phyloP scores from a whole-genome alignment of 345 rosid species.

The Noccaea bulbosa region DNA sequence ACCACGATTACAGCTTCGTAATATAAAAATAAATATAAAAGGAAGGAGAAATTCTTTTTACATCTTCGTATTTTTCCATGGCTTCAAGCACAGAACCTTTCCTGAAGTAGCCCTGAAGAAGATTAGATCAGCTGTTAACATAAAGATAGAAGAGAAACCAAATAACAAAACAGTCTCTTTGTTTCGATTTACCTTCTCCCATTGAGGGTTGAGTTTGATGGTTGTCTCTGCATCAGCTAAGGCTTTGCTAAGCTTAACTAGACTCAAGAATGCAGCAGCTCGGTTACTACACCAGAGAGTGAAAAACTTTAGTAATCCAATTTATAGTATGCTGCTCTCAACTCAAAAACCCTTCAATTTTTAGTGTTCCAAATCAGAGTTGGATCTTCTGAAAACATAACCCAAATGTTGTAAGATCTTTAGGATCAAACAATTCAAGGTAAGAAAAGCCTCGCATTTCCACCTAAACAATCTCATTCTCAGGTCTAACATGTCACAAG shows the following conservation, averaged over 20 bases:
- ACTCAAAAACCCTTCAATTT: not conserved
- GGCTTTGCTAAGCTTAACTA: constrained; percentile 92
- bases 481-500: constrained; percentile 5
- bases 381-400: not conserved
- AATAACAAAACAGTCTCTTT: not conserved
- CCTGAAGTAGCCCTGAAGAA: constrained; percentile 83
- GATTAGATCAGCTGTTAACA: constrained; percentile 17
- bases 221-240: constrained; percentile 91
- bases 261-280: constrained; percentile 89
- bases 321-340: not conserved
- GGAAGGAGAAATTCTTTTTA: constrained; percentile 39
- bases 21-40: not conserved
- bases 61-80: constrained; percentile 92
- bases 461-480: not conserved
- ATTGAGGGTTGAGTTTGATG: constrained; percentile 75
- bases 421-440: not conserved
- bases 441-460: not conserved
- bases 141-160: not conserved
- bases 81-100: constrained; percentile 96
- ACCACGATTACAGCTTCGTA: not conserved
- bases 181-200: constrained; percentile 78
- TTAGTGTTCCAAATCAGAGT: not conserved
- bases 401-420: not conserved
- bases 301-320: constrained; percentile 13
- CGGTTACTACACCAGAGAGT: constrained; percentile 64